phyloP scores from a whole-genome alignment of 2,329 filamentous ascomycete species.

The Alternaria solani region DNA sequence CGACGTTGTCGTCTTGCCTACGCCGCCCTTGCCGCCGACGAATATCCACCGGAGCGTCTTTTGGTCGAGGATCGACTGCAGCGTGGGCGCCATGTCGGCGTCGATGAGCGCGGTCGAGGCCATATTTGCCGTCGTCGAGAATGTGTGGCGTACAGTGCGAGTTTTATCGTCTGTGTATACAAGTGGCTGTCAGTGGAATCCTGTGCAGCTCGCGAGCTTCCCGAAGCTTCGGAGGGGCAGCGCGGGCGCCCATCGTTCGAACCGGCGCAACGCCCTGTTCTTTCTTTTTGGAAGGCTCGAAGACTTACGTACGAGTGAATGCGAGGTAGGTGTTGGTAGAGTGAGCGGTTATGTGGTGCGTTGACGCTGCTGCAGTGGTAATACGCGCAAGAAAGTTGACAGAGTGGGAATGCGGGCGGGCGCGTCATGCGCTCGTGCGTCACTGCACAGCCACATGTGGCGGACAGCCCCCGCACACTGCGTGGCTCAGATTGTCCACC shows the following conservation, averaged over 20 bases:
- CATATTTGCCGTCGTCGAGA: slow-evolving; percentile 38
- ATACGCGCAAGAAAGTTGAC: slow-evolving; percentile 13
- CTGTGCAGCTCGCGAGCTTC: slow-evolving; percentile 17
- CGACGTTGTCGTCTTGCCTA: slow-evolving; percentile 99
- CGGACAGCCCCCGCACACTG: not conserved
- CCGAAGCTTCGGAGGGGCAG: slow-evolving; percentile 22
- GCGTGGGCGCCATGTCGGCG: slow-evolving; percentile 87
- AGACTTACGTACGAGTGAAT: not conserved
- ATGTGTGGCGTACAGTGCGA: not conserved
- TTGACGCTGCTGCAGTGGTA: not conserved
- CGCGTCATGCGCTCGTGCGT: slow-evolving; percentile 21
- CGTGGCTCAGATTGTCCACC: too few species aligned
- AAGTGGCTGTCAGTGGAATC: not conserved
- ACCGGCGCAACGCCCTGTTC: not conserved
- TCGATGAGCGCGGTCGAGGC: slow-evolving; percentile 47
- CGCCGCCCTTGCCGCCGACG: slow-evolving; percentile 96
- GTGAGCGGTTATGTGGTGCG: not conserved
- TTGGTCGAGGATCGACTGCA: slow-evolving; percentile 95
- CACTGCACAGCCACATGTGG: slow-evolving; percentile 16
- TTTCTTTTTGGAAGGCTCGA: not conserved
- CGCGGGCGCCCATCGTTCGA: not conserved
- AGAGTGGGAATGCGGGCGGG: not conserved
- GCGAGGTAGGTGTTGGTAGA: not conserved
- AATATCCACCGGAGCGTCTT: slow-evolving; percentile 98
- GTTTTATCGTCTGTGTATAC: not conserved